phyloP scores from a whole-genome alignment of 805 yeast genomes.

The Komagataella kurtzmanii region DNA sequence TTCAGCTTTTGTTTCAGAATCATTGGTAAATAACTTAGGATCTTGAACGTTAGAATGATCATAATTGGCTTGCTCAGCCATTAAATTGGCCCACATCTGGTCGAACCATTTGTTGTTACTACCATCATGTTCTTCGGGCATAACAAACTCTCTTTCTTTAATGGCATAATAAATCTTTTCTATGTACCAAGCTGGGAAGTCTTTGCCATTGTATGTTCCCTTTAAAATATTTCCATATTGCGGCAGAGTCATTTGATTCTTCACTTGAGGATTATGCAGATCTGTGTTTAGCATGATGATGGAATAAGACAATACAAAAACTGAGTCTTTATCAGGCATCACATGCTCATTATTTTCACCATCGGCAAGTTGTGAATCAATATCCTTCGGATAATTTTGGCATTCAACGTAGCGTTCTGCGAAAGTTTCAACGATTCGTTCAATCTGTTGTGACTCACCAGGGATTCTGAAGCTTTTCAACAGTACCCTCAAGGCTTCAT shows the following conservation, averaged over 20 bases:
- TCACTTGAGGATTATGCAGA: constrained; percentile 83
- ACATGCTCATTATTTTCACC: constrained; percentile 30
- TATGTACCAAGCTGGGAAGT: constrained; percentile 79
- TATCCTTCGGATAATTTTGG: constrained; percentile 21
- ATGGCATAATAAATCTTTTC: constrained; percentile 72
- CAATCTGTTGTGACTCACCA: constrained; percentile 96
- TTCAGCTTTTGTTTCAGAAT: constrained; percentile 3
- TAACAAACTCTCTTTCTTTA: constrained; percentile 75
- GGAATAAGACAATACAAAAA: constrained; percentile 81
- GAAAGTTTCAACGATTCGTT: constrained; percentile 77
- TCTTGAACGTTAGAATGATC: not conserved
- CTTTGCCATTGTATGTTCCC: constrained; percentile 62
- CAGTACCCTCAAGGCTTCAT: constrained; percentile 79
- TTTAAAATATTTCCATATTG: constrained; percentile 70
- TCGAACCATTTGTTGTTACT: constrained; percentile 80
- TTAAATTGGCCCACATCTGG: constrained; percentile 64
- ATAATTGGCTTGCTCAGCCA: constrained; percentile 30
- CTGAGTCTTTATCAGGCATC: constrained; percentile 73
- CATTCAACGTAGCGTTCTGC: constrained; percentile 67
- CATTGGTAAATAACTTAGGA: not conserved
- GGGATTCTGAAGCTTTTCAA: constrained; percentile 82
- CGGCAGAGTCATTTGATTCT: constrained; percentile 79
- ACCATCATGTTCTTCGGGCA: constrained; percentile 97
- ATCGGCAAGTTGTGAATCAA: constrained; percentile 7
- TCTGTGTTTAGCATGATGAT: constrained; percentile 93